Base-by-base conservation (phyloP, 169 alveolate species). In the Miamiensis avidus region DNA sequence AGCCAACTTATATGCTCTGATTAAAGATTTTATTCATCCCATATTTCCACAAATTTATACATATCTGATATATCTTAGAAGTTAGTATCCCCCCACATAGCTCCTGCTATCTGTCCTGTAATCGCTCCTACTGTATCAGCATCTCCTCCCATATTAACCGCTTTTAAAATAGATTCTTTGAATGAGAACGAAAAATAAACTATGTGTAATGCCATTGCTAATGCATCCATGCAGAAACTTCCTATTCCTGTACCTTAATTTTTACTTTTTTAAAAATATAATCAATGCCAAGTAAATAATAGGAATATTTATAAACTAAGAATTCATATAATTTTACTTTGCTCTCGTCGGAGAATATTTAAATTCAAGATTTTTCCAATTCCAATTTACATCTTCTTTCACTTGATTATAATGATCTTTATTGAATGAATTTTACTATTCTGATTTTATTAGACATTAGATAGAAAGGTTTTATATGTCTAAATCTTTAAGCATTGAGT, bases 31-130 rank as follows among this genome's bases (percentile, higher is more conserved):
- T 49, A 49, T 49, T 49, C 69, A 49, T 49, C 4, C 69, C 69
- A 49, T 49, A 49, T 11, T 49, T 49, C 20, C 69, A 49, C 20
- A 11, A 11, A 11, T 49, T 79, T 31, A 4, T 31, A 79, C n/a
- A 79, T 30, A n/a, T n/a, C n/a, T n/a, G n/a, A n/a, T n/a, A n/a
- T n/a, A n/a, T n/a, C n/a, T n/a, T n/a, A n/a, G n/a, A n/a, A n/a
- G n/a, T n/a, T n/a, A n/a, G n/a, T n/a, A n/a, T n/a, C n/a, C 28
- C 87, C 87, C 82, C 82, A 89, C 77, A 84, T 81, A 29, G 93
- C 93, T 29, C 93, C 93, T 25, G 90, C 93, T 34, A 89, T 82
- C 83, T 85, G 85, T 0, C 93, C 93, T 31, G 85, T 85, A 72
- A 89, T 82, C 0, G 90, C 31, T 0, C 87, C 90, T 25, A 89